Evolutionary conservation across 768 basidiomycete species (phyloP), one percentile per base, ranked within the genome.

Genomic region (Asterophora parasitica): DNA sequence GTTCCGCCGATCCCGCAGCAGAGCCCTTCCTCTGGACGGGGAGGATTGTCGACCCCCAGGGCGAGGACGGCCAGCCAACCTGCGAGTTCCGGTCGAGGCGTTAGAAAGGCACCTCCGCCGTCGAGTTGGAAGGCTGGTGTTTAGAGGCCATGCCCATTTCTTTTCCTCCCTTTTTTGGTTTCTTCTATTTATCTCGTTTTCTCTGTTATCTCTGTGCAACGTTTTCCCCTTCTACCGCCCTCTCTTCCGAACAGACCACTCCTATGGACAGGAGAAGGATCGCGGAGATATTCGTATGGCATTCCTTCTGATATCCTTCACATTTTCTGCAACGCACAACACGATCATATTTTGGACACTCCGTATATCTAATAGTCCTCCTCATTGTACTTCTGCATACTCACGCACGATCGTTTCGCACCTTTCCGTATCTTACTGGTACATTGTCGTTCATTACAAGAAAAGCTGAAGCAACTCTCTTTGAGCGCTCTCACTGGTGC

Each of bases 41-140:
- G 53, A 40, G 50, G 47, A 1, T 45, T 58, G 9, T 46, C 46
- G 0, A 48, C 57, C 9, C 59, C 67, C 20, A 58, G 74, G 50
- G 53, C 66, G 46, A 59, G 76, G 53, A 73, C 76, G 26, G 58
- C 70, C 9, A 79, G 77, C 59, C 71, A 72, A 55, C 76, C 77
- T 51, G 66, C 71, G 9, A 70, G 50, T 44, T 65, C 65, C 41
- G 51, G 48, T 32, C 59, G 60, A 27, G 54, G 54, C 11, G 50
- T 47, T 8, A 62, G 67, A 43, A 70, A 59, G 38, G 66, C 66
- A n/a, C 67, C 73, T 1, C 81, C 82, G 7, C 81, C 82, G 10
- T 83, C 82, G 30, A 83, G 82, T 53, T 84, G 82, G 82, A 81
- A 77, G 62, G 58, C 70, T 36, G 65, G 66, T 20, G 47, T 53